Conservation (phyloP, 2,329 filamentous ascomycete species). For the Neodidymelliopsis sp. region DNA sequence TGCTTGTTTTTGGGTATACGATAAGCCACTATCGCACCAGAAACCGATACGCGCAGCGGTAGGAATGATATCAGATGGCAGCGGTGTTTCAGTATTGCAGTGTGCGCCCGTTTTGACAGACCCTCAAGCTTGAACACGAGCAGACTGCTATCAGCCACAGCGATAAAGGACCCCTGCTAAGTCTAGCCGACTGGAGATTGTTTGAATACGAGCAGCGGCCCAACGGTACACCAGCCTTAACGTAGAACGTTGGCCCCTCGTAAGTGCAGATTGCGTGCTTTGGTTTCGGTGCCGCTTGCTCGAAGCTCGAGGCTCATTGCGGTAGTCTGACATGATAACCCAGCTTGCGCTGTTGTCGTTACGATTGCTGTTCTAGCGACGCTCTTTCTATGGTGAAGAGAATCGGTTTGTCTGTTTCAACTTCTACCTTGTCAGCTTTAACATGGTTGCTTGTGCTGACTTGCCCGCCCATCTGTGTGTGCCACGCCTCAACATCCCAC, state of each 20-base stretch:
- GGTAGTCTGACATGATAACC: too few species aligned
- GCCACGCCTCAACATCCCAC: conserved; percentile 89
- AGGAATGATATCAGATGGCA: background rate
- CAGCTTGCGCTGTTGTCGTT: too few species aligned
- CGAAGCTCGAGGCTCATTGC: background rate
- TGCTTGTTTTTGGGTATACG: background rate
- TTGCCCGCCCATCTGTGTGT: conserved; percentile 61
- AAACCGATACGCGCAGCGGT: background rate
- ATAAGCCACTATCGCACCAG: conserved; percentile 1
- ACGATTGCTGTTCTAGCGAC: background rate
- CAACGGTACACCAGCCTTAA: background rate
- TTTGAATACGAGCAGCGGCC: conserved; percentile 1
- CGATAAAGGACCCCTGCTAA: background rate
- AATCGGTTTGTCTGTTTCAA: conserved; percentile 53
- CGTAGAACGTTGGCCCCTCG: background rate
- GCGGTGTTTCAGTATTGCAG: too few species aligned
- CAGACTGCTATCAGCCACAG: background rate
- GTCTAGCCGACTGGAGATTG: background rate
- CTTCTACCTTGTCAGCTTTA: conserved; percentile 48
- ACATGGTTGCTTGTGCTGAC: conserved; percentile 61
- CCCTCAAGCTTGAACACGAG: background rate
- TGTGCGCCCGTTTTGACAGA: background rate
- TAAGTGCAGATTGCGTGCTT: background rate
- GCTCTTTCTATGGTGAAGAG: conserved; percentile 57
- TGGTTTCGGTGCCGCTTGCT: background rate